Evolutionary conservation across 23 red algal genomes (phyloP).

Genomic region (Chondrus crispus): DNA sequence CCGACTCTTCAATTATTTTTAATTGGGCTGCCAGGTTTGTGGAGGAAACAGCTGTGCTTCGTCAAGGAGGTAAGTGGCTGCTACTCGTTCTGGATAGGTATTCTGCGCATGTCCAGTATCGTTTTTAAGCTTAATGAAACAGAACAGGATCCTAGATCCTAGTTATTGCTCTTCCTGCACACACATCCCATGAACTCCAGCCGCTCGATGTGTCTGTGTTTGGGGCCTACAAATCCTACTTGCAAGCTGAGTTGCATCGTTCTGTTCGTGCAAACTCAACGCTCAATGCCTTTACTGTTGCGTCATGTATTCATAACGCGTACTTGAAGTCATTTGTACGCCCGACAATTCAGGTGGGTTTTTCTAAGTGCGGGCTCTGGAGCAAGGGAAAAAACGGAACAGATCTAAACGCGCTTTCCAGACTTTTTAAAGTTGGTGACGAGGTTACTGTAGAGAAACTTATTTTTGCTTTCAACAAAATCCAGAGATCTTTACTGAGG

Average conservation of each 20-base stretch:
- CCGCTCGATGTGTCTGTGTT: conserved; percentile 22
- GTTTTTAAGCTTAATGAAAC: too few relatives aligned
- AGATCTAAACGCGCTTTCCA: not conserved
- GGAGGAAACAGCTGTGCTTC: not conserved
- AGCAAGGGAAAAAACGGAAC: not conserved
- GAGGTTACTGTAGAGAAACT: not conserved
- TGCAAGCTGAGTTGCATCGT: not conserved
- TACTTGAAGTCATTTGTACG: not conserved
- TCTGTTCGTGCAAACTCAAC: too few relatives aligned
- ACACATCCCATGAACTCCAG: conserved; percentile 17
- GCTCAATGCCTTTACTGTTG: not conserved
- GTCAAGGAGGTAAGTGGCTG: not conserved
- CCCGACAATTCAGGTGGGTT: not conserved
- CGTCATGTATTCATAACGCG: not conserved
- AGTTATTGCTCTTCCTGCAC: not conserved
- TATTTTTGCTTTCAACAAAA: not conserved
- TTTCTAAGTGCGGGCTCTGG: not conserved
- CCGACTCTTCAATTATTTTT: not conserved
- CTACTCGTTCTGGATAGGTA: conserved; percentile 25
- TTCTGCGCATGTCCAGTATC: not conserved
- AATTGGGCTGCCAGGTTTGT: not conserved
- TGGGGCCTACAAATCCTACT: not conserved
- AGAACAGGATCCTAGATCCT: too few relatives aligned
- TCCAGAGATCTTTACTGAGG: not conserved
- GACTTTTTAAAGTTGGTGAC: not conserved